Evolutionary conservation across 2,329 filamentous ascomycete genomes (phyloP).

Genomic region (Phialophora verrucosa): DNA sequence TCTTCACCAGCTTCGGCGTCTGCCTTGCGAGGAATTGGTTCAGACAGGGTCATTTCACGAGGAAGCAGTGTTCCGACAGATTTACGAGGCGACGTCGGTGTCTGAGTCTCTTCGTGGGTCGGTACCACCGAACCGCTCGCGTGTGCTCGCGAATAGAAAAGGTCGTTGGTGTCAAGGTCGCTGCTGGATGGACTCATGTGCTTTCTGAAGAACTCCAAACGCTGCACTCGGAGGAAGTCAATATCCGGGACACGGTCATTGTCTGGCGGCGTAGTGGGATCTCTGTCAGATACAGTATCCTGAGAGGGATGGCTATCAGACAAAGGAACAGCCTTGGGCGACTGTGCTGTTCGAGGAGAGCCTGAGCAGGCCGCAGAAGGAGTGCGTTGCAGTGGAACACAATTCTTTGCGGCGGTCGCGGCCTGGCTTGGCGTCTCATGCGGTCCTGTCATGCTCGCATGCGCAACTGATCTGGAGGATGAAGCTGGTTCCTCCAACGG

Average conservation of each 20-base stretch:
- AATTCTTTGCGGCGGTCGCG: not conserved
- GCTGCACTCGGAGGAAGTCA: constrained; percentile 32
- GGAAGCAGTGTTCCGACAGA: not conserved
- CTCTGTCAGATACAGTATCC: not conserved
- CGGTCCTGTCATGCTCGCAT: not conserved
- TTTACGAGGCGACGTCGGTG: not conserved
- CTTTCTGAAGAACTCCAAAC: constrained; percentile 35
- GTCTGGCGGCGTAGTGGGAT: not conserved
- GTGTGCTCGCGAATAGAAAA: constrained; percentile 7
- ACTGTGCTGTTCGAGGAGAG: not conserved
- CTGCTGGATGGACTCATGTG: constrained; percentile 4
- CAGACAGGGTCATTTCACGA: not conserved
- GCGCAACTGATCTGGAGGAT: not conserved
- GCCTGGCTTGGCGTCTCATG: not conserved
- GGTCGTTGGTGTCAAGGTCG: constrained; percentile 6
- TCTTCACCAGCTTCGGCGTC: not conserved
- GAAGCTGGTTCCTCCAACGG: not conserved
- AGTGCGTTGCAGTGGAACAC: not conserved
- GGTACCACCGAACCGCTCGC: not conserved
- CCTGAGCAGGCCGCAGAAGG: constrained; percentile 1
- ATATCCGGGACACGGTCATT: constrained; percentile 11
- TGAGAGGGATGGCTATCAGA: constrained; percentile 14
- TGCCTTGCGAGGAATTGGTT: not conserved
- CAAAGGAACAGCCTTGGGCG: not conserved
- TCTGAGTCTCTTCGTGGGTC: constrained; percentile 1